Evolutionary conservation across 495 filamentous ascomycete genomes (phyloP).

Genomic region (Podospora comata): DNA sequence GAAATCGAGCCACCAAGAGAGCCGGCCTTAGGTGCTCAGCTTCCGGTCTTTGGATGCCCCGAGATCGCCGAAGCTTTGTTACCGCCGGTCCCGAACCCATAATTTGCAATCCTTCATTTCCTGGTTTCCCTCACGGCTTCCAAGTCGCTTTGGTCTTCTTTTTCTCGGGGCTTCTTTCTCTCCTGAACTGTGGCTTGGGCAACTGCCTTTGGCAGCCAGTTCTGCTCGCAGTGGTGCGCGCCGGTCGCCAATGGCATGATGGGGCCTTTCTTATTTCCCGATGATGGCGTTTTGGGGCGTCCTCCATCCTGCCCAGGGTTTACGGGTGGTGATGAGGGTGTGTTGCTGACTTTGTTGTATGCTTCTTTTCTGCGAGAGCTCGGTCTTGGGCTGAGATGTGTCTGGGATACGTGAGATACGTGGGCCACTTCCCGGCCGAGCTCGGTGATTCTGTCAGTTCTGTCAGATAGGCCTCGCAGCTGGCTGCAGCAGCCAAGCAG

Average conservation of each 20-base stretch:
- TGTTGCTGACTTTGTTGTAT: neutral
- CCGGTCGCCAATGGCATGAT: neutral
- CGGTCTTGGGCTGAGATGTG: slow-evolving; percentile 6
- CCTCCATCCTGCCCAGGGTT: neutral
- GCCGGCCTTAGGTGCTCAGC: neutral
- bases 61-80: neutral
- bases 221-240: neutral
- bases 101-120: neutral
- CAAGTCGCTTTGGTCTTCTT: neutral
- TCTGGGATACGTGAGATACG: slow-evolving; percentile 11
- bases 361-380: neutral
- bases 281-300: neutral
- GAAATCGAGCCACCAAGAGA: neutral
- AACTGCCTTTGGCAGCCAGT: neutral
- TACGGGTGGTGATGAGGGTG: neutral
- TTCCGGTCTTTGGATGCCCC: neutral
- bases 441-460: slow-evolving; percentile 9
- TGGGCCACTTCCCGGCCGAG: slow-evolving; percentile 9
- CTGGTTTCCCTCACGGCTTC: neutral
- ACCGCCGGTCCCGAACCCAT: neutral
- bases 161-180: neutral
- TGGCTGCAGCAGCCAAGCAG: slow-evolving; percentile 6
- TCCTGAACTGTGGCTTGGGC: neutral
- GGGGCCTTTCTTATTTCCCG: neutral
- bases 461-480: neutral